Percentiles rank a stretch among this genome's conserved stretches.
These are phyloP conservation scores for Kwoniella dejecticola DNA, from an alignment of 768 basidiomycete species.

Conservation along the genomic window DNA sequence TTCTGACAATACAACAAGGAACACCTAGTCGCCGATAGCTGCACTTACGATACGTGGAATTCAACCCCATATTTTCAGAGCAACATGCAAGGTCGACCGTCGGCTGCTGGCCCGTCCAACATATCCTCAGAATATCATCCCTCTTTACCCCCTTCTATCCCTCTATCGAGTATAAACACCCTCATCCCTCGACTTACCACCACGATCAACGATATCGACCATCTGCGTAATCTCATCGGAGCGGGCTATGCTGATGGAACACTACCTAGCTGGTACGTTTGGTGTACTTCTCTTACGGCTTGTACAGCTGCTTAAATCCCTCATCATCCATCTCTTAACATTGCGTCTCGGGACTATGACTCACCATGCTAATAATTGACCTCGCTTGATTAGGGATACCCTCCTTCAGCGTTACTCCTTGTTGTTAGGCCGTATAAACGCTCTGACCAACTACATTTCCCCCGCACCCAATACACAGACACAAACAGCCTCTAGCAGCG, in stretches of 20 bases:
- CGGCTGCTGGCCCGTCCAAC: slow-evolving; percentile 6
- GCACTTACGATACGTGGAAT: too few relatives aligned
- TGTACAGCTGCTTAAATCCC: too few relatives aligned
- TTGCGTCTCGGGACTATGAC: too few relatives aligned
- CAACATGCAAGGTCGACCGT: background rate
- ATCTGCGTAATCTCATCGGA: slow-evolving; percentile 31
- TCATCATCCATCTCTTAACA: too few relatives aligned
- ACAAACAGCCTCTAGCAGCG: too few relatives aligned
- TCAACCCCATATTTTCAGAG: background rate
- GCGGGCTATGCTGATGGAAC: slow-evolving; percentile 37
- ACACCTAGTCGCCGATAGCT: too few relatives aligned
- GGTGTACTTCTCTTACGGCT: background rate
- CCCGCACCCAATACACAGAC: too few relatives aligned
- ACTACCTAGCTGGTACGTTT: slow-evolving; percentile 44
- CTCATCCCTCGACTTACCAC: slow-evolving; percentile 45
- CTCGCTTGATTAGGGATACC: slow-evolving; percentile 28
- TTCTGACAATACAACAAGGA: background rate
- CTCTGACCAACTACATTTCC: slow-evolving; percentile 21
- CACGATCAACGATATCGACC: slow-evolving; percentile 50
- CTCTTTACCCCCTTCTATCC: slow-evolving; percentile 28
- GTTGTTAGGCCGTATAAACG: slow-evolving; percentile 39
- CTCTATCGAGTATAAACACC: slow-evolving; percentile 28
- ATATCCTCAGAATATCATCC: slow-evolving; percentile 23
- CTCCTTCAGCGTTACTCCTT: slow-evolving; percentile 44
- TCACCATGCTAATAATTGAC: background rate